Base-by-base conservation (phyloP, 2,329 filamentous ascomycete genomes). In the Hypoxylon sp. region DNA sequence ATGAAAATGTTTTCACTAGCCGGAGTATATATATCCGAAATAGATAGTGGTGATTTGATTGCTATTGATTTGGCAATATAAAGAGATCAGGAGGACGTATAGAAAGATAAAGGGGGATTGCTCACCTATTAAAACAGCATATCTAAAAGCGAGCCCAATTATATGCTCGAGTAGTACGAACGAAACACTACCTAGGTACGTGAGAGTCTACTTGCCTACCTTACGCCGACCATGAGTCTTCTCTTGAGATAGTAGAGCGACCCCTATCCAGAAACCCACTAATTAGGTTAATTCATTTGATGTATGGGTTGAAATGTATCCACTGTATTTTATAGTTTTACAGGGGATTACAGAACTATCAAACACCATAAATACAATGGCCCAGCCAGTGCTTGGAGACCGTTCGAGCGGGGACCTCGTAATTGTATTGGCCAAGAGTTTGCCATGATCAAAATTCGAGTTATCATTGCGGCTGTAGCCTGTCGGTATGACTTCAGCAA, bases 341-440 rank as follows among this genome's bases (percentile, higher is more conserved):
- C 6, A 30, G 6, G 28, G 28, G 5, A 30, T 30, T 30, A 30
- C 6, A 9, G 28, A 5, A 9, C 28, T 30, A 30, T 30, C 6
- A 30, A 7, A 6, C 28, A 7, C 5, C 5, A 9, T 30, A 7
- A 30, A 9, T 30, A 30, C 6, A 30, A 9, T 30, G 6, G 5
- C 6, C 9, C 76, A 38, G 66, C 75, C 6, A 79, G 81, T 43
- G 85, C 86, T 1, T 89, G 82, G 81, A 77, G 86, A 21, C 80
- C 85, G 0, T 88, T 88, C 69, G 84, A 85, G 69, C 80, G 82
- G 23, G 86, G 86, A 0, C 82, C 82, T 6, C 73, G 86, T 2
- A 85, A 83, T 58, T 89, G 86, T 69, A 83, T 89, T 36, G 86
- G 86, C 0, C 84, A 87, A 72, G 83, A 86, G 66, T 76, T 89